Conservation (phyloP, 2,329 filamentous ascomycete species). For the Coniella vitis region DNA sequence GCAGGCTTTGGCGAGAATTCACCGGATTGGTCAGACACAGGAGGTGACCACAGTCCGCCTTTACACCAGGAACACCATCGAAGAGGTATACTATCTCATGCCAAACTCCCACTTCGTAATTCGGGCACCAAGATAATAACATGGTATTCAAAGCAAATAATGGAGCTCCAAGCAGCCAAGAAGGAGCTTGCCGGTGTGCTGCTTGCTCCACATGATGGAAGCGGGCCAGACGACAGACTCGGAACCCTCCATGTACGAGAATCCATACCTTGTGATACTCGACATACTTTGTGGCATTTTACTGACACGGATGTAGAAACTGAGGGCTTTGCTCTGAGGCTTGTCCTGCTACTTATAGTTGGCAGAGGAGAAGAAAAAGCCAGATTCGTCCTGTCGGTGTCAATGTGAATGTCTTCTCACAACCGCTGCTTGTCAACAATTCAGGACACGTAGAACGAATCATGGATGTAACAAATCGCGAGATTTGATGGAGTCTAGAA, state of each 20-base stretch:
- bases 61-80: conserved; percentile 22
- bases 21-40: conserved; percentile 22
- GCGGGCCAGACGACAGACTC: conserved; percentile 1
- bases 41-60: conserved; percentile 24
- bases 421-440: no score
- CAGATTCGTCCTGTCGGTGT: no score
- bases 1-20: conserved; percentile 24
- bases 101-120: no score
- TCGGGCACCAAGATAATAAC: no score
- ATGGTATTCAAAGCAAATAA: neutral
- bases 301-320: neutral
- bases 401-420: no score
- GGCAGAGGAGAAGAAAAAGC: no score
- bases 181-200: neutral
- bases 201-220: neutral
- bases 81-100: conserved; percentile 23
- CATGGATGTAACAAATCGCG: no score
- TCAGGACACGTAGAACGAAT: no score
- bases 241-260: neutral
- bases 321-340: neutral
- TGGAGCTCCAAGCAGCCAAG: neutral
- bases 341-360: neutral
- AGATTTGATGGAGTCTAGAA: no score
- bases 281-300: neutral
- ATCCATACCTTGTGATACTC: no score